Conservation (phyloP, 352 stramenopile genomes). For the Aphanomyces invadans region DNA sequence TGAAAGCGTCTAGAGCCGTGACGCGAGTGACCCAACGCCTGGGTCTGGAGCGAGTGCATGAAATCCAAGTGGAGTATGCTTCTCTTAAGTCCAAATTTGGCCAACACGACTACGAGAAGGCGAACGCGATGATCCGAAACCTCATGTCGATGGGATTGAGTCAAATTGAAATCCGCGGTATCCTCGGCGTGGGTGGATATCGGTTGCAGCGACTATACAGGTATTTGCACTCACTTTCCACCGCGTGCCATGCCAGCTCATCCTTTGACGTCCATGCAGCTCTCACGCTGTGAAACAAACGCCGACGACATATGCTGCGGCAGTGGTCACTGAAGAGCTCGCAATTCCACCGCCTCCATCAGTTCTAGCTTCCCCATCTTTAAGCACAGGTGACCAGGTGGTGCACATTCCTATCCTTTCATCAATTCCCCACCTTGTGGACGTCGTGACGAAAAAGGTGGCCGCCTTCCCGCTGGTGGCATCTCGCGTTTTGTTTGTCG, state of each 20-base stretch:
- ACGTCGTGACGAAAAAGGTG: neutral
- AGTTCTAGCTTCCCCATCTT: neutral
- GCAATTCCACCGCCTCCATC: neutral
- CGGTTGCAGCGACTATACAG: slow-evolving; percentile 10
- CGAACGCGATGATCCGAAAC: slow-evolving; percentile 17
- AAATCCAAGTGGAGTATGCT: slow-evolving; percentile 10
- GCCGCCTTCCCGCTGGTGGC: neutral
- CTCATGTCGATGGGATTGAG: slow-evolving; percentile 15
- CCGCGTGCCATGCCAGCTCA: neutral
- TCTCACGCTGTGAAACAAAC: neutral
- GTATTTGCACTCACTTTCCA: neutral
- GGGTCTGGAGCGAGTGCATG: slow-evolving; percentile 2
- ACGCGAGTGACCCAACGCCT: slow-evolving; percentile 1
- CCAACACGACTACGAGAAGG: slow-evolving; percentile 12
- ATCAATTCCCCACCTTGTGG: neutral
- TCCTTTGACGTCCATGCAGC: neutral
- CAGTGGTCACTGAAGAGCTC: neutral
- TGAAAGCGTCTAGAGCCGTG: slow-evolving; percentile 2
- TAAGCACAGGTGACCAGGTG: neutral
- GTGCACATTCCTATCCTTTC: neutral
- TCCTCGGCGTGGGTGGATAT: slow-evolving; percentile 12
- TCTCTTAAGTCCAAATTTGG: slow-evolving; percentile 16
- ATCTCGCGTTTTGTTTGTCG: neutral
- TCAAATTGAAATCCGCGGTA: slow-evolving; percentile 10
- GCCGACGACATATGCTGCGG: neutral